A percentile compares a stretch with the other conserved stretches of the same genome.
These are phyloP conservation scores for Colletotrichum cereale DNA, from an alignment of 2,329 filamentous ascomycete genomes.

Conservation along the genomic window DNA sequence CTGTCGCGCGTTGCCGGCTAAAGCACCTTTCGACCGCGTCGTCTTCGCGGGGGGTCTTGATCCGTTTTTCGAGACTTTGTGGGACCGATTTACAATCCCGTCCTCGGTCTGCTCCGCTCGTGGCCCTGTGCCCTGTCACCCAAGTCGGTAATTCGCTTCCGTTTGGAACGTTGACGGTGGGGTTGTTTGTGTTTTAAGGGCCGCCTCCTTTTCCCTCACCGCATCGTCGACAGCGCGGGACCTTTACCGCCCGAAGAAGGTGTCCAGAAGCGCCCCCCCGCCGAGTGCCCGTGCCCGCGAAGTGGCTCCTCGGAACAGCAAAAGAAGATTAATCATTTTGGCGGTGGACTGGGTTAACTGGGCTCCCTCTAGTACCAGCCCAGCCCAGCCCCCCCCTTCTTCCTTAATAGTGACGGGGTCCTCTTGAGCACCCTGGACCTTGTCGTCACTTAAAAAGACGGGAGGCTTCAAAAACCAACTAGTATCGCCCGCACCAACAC, in stretches of 20 bases:
- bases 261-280: slow-evolving; percentile 25
- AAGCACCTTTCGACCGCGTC: not conserved
- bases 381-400: slow-evolving; percentile 6
- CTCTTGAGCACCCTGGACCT: slow-evolving; percentile 1
- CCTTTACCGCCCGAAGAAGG: slow-evolving; percentile 17
- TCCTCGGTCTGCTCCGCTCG: slow-evolving; percentile 17
- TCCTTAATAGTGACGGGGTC: not conserved
- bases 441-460: slow-evolving; percentile 36
- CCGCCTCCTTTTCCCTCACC: slow-evolving; percentile 37
- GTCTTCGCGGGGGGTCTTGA: not conserved
- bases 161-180: slow-evolving; percentile 31
- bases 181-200: slow-evolving; percentile 30
- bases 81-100: slow-evolving; percentile 28
- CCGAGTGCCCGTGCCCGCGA: slow-evolving; percentile 13
- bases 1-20: slow-evolving; percentile 17
- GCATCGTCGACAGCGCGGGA: slow-evolving; percentile 34
- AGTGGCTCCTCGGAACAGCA: slow-evolving; percentile 25
- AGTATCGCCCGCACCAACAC: slow-evolving; percentile 16
- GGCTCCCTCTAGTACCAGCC: slow-evolving; percentile 37
- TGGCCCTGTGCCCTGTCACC: slow-evolving; percentile 21
- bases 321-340: slow-evolving; percentile 19
- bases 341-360: slow-evolving; percentile 33
- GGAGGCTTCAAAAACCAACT: slow-evolving; percentile 30
- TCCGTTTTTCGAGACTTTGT: slow-evolving; percentile 1
- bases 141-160: slow-evolving; percentile 37